Conservation (phyloP, 2,329 filamentous ascomycete genomes). For the Botryosphaeria dothidea region DNA sequence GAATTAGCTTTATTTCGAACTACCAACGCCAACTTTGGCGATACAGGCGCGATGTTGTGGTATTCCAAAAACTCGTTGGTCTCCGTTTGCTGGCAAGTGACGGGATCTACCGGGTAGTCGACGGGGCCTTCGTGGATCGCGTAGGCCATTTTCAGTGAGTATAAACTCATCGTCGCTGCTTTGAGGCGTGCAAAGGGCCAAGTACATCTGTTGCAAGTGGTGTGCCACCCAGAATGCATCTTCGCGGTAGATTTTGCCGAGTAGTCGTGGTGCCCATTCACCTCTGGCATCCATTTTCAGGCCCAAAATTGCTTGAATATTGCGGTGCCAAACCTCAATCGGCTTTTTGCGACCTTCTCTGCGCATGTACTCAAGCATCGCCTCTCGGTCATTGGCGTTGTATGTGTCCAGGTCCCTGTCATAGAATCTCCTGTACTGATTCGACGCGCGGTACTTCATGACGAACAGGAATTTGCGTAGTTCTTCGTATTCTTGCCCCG, state of each 20-base stretch:
- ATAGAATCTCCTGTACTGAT: slow-evolving; percentile 37
- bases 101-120: neutral
- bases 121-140: slow-evolving; percentile 33
- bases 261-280: slow-evolving; percentile 30
- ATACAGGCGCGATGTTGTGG: slow-evolving; percentile 24
- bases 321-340: slow-evolving; percentile 38
- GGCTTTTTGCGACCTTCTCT: slow-evolving; percentile 30
- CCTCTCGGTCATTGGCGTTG: slow-evolving; percentile 27
- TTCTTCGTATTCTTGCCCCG: slow-evolving; percentile 35
- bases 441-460: slow-evolving; percentile 45
- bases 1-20: slow-evolving; percentile 26
- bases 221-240: slow-evolving; percentile 34
- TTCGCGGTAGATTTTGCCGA: slow-evolving; percentile 27
- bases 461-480: slow-evolving; percentile 51
- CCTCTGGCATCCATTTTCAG: slow-evolving; percentile 29
- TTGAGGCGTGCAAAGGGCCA: slow-evolving; percentile 33
- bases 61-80: slow-evolving; percentile 21
- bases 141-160: slow-evolving; percentile 35
- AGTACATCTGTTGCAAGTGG: slow-evolving; percentile 30
- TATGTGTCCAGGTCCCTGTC: slow-evolving; percentile 38
- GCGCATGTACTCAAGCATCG: slow-evolving; percentile 34
- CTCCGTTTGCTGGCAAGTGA: slow-evolving; percentile 4
- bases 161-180: slow-evolving; percentile 33
- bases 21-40: slow-evolving; percentile 28
- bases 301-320: slow-evolving; percentile 34